Percentiles rank a stretch among this genome's conserved stretches.
These are phyloP conservation scores for Yarrowia keelungensis DNA, from an alignment of 805 yeast genomes.

Conservation along the genomic window DNA sequence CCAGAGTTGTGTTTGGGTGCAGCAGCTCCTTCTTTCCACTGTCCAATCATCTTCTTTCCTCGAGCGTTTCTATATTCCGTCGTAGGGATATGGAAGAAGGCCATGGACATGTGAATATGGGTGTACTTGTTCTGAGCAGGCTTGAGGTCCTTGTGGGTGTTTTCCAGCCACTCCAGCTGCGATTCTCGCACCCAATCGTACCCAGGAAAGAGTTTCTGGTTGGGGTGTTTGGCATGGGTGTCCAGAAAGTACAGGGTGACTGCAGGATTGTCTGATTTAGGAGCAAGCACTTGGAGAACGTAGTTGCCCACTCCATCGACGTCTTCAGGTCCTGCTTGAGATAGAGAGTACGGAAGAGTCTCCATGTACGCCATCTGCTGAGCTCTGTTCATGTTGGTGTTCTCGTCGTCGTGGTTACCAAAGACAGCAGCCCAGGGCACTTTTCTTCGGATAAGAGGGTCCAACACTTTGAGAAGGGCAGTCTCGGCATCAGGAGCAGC, in stretches of 20 bases:
- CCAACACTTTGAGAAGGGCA: slow-evolving; percentile 75
- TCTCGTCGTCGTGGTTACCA: slow-evolving; percentile 97
- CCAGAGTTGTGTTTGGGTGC: slow-evolving; percentile 78
- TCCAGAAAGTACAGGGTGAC: slow-evolving; percentile 79
- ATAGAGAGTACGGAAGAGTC: slow-evolving; percentile 71
- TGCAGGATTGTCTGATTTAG: slow-evolving; percentile 52
- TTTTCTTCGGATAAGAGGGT: slow-evolving; percentile 67
- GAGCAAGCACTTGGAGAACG: slow-evolving; percentile 59
- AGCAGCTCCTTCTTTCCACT: slow-evolving; percentile 72
- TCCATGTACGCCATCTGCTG: slow-evolving; percentile 65
- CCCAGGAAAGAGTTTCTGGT: slow-evolving; percentile 60
- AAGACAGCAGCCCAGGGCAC: slow-evolving; percentile 86
- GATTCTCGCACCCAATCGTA: slow-evolving; percentile 84
- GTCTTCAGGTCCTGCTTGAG: slow-evolving; percentile 67
- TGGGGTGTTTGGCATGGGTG: slow-evolving; percentile 75
- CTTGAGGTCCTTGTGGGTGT: slow-evolving; percentile 48
- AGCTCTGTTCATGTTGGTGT: slow-evolving; percentile 61
- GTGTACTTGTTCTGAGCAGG: slow-evolving; percentile 50
- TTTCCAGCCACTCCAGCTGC: slow-evolving; percentile 66
- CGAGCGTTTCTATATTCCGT: slow-evolving; percentile 73
- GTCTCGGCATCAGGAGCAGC: slow-evolving; percentile 81
- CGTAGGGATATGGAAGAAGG: slow-evolving; percentile 92
- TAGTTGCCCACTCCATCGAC: slow-evolving; percentile 89
- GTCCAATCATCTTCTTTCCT: slow-evolving; percentile 61
- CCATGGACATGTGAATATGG: slow-evolving; percentile 70